phyloP scores from a whole-genome alignment of 371 early-diverging fungal species.

The Mortierella sp. region DNA sequence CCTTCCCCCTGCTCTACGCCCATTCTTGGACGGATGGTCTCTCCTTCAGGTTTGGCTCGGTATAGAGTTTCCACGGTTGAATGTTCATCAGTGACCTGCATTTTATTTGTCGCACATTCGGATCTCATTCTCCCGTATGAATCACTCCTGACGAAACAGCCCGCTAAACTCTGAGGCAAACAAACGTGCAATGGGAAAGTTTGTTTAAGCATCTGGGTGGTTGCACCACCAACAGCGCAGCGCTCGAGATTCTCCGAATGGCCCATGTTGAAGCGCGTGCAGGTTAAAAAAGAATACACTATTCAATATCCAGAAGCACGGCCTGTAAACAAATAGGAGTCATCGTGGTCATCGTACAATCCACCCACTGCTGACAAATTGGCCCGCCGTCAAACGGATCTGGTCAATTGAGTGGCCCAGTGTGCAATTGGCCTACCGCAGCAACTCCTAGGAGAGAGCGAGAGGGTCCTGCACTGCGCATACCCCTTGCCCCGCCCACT shows the following conservation, averaged over 20 bases:
- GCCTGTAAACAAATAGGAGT: conserved; percentile 14
- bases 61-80: not conserved
- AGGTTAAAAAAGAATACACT: not conserved
- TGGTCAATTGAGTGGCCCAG: not conserved
- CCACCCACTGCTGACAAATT: conserved; percentile 5
- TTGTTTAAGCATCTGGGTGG: conserved; percentile 4
- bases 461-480: not conserved
- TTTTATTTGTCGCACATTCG: not conserved
- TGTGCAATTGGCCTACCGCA: not conserved
- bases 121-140: not conserved
- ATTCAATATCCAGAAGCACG: too few relatives aligned
- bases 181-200: too few relatives aligned
- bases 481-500: not conserved
- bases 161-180: not conserved
- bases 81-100: not conserved
- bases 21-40: too few relatives aligned
- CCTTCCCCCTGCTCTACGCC: too few relatives aligned
- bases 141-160: not conserved
- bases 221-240: conserved; percentile 12
- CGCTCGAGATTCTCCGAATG: not conserved
- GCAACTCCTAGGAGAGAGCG: not conserved
- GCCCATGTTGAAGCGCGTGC: too few relatives aligned
- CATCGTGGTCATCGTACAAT: not conserved
- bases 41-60: too few relatives aligned
- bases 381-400: not conserved